These are phyloP conservation scores for Neurospora sp. DNA, from an alignment of 495 filamentous ascomycete species.

Conservation along the genomic window DNA sequence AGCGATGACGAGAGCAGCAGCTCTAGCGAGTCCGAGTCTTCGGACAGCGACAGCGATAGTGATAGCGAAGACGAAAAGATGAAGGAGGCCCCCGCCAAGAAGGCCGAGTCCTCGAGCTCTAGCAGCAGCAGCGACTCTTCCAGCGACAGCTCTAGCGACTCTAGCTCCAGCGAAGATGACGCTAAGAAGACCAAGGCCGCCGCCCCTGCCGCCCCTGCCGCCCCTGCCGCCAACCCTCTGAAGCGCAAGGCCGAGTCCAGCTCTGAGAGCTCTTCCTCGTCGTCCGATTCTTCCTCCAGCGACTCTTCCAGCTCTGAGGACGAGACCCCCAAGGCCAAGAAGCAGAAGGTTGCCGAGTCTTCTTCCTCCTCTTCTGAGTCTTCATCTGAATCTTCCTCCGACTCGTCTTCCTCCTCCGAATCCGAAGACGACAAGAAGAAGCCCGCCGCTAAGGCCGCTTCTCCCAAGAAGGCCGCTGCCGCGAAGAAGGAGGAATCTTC, in stretches of 20 bases:
- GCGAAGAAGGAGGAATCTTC: constrained; percentile 22
- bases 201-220: constrained; percentile 3
- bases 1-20: constrained; percentile 53
- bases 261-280: constrained; percentile 34
- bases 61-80: constrained; percentile 51
- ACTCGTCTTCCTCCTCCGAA: constrained; percentile 38
- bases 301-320: constrained; percentile 8
- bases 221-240: constrained; percentile 26
- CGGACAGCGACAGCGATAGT: constrained; percentile 46
- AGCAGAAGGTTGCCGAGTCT: constrained; percentile 19
- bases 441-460: constrained; percentile 10
- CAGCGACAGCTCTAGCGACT: constrained; percentile 49
- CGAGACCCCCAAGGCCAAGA: constrained; percentile 19
- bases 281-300: constrained; percentile 25
- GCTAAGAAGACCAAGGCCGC: constrained; percentile 34
- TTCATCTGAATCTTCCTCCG: constrained; percentile 2
- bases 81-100: constrained; percentile 35
- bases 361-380: constrained; percentile 29
- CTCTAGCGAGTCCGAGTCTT: constrained; percentile 1
- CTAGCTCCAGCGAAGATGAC: constrained; percentile 53
- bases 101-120: constrained; percentile 25
- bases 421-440: constrained; percentile 28
- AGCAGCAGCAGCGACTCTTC: constrained; percentile 32
- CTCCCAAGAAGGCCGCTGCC: constrained; percentile 13
- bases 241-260: constrained; percentile 58